Percentiles rank a stretch among this genome's conserved stretches.
Conservation (phyloP, 108 stramenopile species). For the Epipyxis sp. region DNA sequence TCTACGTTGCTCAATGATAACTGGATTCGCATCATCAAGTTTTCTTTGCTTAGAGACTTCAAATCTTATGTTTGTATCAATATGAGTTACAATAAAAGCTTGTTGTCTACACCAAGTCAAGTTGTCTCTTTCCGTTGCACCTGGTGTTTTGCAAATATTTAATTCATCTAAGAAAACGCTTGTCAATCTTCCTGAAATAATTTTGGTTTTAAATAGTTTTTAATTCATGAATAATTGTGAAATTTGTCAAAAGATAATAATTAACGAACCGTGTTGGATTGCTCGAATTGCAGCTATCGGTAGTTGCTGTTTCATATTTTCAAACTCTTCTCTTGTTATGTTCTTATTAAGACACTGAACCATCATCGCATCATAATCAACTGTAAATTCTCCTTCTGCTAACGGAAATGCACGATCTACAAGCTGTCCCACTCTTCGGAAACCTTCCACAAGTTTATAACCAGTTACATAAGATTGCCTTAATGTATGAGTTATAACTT, state of each 20-base stretch:
- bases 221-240: neutral
- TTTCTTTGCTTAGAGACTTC: neutral
- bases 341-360: neutral
- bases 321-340: neutral
- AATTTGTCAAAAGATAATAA: neutral
- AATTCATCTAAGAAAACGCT: neutral
- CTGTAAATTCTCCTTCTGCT: neutral
- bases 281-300: neutral
- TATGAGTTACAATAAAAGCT: neutral
- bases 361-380: neutral
- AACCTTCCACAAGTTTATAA: too few species aligned
- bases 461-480: too few species aligned
- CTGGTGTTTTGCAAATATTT: neutral
- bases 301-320: neutral
- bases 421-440: too few species aligned
- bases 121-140: neutral
- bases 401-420: neutral
- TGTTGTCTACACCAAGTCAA: neutral
- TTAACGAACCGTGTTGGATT: too few species aligned
- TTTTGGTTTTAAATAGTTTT: neutral
- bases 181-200: constrained; percentile 4
- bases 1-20: neutral
- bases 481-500: neutral
- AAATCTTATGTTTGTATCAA: neutral
- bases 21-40: neutral